Percentiles rank a stretch among this genome's conserved stretches.
Evolutionary conservation across 1,284 basidiomycete species (phyloP).

Genomic region (Papiliotrema laurentii): DNA sequence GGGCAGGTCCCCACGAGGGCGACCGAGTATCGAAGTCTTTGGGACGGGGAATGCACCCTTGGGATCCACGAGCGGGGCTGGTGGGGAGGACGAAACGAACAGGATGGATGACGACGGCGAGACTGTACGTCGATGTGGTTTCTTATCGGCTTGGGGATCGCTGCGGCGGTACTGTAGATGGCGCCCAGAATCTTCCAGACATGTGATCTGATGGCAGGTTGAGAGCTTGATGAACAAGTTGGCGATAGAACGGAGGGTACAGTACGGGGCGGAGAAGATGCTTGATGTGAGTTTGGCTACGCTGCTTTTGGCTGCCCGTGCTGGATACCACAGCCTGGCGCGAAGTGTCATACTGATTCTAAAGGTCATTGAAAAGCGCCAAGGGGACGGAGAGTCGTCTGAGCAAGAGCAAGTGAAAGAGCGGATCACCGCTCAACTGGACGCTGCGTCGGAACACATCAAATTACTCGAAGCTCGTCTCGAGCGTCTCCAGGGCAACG

Average conservation of each 20-base stretch:
- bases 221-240: conserved; percentile 48
- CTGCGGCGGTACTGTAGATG: background rate
- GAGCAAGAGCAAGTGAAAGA: conserved; percentile 39
- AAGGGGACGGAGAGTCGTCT: conserved; percentile 15
- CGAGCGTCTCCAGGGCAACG: conserved; percentile 30
- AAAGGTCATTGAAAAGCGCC: conserved; percentile 42
- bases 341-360: no score
- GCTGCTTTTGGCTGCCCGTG: no score
- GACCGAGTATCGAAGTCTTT: background rate
- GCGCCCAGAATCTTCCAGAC: background rate
- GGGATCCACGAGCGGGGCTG: no score
- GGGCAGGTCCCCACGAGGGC: background rate
- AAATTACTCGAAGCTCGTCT: conserved; percentile 36
- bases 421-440: conserved; percentile 45
- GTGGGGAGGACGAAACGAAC: background rate
- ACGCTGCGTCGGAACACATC: conserved; percentile 41
- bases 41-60: background rate
- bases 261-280: conserved; percentile 55
- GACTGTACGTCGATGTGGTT: background rate
- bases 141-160: no score
- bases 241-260: conserved; percentile 51
- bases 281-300: conserved; percentile 48
- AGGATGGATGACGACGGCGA: background rate
- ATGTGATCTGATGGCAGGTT: conserved; percentile 29
- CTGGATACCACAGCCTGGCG: no score